These are phyloP conservation scores for Anthostomella pinea DNA, from an alignment of 2,329 filamentous ascomycete genomes.

Conservation along the genomic window DNA sequence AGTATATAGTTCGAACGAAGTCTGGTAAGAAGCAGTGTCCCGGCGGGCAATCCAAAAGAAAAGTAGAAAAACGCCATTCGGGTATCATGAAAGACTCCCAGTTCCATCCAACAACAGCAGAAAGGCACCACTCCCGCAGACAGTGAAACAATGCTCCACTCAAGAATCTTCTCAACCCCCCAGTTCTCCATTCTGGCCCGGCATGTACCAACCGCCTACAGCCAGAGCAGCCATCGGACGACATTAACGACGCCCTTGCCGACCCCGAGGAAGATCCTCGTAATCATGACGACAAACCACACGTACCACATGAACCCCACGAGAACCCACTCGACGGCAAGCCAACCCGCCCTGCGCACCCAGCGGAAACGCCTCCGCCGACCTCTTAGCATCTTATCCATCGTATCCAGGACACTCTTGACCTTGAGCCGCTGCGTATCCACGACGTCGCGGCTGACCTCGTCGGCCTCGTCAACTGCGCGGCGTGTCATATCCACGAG, in stretches of 20 bases:
- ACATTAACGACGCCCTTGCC: conserved; percentile 57
- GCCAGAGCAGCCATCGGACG: conserved; percentile 81
- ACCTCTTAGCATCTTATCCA: conserved; percentile 72
- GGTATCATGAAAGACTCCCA: conserved; percentile 1
- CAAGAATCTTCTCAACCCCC: too few species aligned
- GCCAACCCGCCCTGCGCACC: conserved; percentile 73
- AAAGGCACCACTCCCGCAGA: too few species aligned
- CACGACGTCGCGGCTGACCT: conserved; percentile 71
- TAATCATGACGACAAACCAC: conserved; percentile 82
- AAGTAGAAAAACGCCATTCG: background rate
- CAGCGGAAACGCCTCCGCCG: conserved; percentile 68
- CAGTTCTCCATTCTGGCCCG: too few species aligned
- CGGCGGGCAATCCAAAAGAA: too few species aligned
- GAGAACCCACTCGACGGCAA: conserved; percentile 81
- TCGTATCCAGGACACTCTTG: conserved; percentile 75
- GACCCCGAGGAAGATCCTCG: conserved; percentile 62
- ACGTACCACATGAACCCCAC: conserved; percentile 92
- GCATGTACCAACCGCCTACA: too few species aligned
- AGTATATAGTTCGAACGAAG: background rate
- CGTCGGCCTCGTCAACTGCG: conserved; percentile 76
- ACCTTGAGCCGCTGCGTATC: conserved; percentile 75
- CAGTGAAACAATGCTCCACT: too few species aligned
- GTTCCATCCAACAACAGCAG: too few species aligned
- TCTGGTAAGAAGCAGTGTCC: background rate
- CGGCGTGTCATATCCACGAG: conserved; percentile 60